phyloP scores from a whole-genome alignment of 129 eudicot species.

The Flaveria trinervia region DNA sequence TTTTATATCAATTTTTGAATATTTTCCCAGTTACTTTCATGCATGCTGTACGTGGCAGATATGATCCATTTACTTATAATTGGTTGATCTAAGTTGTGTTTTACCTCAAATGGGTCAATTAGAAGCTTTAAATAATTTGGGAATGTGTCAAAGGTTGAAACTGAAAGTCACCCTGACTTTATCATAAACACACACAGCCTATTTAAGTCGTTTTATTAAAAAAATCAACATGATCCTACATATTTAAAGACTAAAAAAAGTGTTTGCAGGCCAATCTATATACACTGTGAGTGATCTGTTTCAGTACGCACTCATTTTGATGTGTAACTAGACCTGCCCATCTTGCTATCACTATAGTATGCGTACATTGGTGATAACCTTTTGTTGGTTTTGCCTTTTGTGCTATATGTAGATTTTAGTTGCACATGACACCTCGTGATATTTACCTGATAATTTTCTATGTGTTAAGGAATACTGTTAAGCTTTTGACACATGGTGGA shows the following conservation, averaged over 20 bases:
- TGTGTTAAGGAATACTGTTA: constrained; percentile 64
- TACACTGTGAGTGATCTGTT: background rate
- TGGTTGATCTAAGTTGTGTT: constrained; percentile 1
- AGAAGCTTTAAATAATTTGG: background rate
- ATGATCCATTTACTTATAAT: background rate
- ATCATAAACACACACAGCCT: background rate
- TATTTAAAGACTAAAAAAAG: background rate
- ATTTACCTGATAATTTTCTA: constrained; percentile 21
- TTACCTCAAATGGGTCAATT: background rate
- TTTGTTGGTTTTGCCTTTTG: background rate
- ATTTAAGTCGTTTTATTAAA: background rate
- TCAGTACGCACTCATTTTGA: background rate
- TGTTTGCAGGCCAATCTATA: background rate
- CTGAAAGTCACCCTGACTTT: background rate
- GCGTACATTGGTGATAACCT: background rate
- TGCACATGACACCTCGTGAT: constrained; percentile 7
- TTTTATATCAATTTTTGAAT: background rate
- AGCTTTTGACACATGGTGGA: constrained; percentile 76
- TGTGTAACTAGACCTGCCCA: background rate
- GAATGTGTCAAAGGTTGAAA: background rate
- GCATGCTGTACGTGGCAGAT: background rate
- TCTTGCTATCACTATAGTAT: background rate
- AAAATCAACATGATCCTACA: background rate
- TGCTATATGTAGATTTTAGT: constrained; percentile 18
- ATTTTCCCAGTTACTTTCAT: constrained; percentile 18